These are phyloP conservation scores for Triglochin maritima DNA, from an alignment of 106 monocot genomes.

Conservation along the genomic window DNA sequence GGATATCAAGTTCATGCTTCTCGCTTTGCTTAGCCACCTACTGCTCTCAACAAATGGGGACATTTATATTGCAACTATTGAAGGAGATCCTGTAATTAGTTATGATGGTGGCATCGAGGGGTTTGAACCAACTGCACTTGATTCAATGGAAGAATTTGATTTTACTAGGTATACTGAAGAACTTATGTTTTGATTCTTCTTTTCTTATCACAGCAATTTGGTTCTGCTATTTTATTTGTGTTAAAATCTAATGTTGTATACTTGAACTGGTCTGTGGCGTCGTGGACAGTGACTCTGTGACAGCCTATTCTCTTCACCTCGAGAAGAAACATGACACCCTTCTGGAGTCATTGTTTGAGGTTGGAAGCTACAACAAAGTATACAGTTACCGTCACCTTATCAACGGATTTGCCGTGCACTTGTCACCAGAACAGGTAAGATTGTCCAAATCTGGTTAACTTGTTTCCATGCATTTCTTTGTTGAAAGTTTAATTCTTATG, in stretches of 20 bases:
- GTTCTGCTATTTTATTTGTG: too few relatives aligned
- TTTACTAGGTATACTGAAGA: constrained; percentile 45
- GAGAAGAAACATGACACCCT: constrained; percentile 73
- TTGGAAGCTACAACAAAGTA: constrained; percentile 66
- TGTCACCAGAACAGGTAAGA: constrained; percentile 66
- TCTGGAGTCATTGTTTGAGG: constrained; percentile 79
- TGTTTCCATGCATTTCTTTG: too few relatives aligned
- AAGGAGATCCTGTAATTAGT: constrained; percentile 87
- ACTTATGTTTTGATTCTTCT: not conserved
- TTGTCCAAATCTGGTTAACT: too few relatives aligned
- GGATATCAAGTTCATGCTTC: not conserved
- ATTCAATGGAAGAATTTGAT: constrained; percentile 57
- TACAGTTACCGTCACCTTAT: constrained; percentile 92
- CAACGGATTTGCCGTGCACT: constrained; percentile 84
- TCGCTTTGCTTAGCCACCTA: not conserved
- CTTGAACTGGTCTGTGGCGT: too few relatives aligned
- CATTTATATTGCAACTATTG: constrained; percentile 36
- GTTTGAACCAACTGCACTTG: constrained; percentile 63
- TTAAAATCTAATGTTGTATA: too few relatives aligned
- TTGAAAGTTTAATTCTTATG: not conserved
- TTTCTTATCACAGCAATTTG: too few relatives aligned
- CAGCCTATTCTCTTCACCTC: constrained; percentile 75
- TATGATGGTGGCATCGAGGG: constrained; percentile 78
- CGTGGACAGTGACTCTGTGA: constrained; percentile 57
- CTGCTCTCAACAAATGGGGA: not conserved